Evolutionary conservation across 2,329 filamentous ascomycete genomes (phyloP).

Genomic region (Drechslera avenae): DNA sequence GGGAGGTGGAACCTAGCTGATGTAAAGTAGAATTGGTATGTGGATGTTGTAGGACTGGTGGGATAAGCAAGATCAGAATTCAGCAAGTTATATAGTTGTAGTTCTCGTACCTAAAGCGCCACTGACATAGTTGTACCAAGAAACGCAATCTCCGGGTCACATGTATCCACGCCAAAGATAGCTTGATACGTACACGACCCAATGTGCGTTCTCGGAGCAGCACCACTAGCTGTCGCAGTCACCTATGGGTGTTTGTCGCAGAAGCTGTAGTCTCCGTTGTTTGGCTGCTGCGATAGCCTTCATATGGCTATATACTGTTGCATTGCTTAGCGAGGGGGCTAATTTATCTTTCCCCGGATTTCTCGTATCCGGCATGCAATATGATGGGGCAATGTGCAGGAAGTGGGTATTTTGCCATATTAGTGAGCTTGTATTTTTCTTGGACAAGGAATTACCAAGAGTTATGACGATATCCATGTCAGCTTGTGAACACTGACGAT

Average conservation of each 20-base stretch:
- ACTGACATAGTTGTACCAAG: no score
- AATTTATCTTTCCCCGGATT: slow-evolving; percentile 16
- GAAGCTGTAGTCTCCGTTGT: slow-evolving; percentile 3
- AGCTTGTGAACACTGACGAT: no score
- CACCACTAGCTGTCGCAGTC: background rate
- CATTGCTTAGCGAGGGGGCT: slow-evolving; percentile 16
- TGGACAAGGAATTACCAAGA: no score
- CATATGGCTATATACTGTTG: slow-evolving; percentile 19
- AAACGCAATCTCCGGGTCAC: no score
- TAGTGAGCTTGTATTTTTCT: slow-evolving; percentile 13
- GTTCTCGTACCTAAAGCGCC: no score
- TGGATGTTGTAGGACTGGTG: no score
- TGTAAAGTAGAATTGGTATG: background rate
- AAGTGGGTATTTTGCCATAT: slow-evolving; percentile 21
- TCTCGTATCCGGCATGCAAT: background rate
- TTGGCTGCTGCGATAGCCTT: slow-evolving; percentile 8
- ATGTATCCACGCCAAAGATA: no score
- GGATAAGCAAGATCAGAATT: no score
- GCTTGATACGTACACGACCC: no score
- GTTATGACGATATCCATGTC: no score
- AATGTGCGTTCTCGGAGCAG: no score
- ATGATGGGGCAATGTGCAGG: slow-evolving; percentile 2
- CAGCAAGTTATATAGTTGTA: no score
- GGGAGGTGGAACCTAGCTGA: background rate
- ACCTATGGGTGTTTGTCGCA: slow-evolving; percentile 5